Evolutionary conservation across 768 basidiomycete species (phyloP).

Genomic region (Lentinula lateritia): DNA sequence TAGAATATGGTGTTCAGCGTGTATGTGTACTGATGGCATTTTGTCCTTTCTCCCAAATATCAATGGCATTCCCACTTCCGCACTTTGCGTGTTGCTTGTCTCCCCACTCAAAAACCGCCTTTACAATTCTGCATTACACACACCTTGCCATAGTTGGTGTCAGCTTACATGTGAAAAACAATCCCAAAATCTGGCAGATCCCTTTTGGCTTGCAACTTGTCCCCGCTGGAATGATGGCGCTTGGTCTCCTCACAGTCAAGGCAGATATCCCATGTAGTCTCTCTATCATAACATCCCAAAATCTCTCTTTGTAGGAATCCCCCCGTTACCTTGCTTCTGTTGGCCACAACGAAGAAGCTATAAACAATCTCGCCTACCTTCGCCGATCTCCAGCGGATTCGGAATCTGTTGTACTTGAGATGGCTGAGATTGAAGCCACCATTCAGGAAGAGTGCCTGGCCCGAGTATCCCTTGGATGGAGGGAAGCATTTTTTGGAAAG

Average conservation of each 20-base stretch:
- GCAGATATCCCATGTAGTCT: conserved; percentile 15
- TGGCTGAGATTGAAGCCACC: conserved; percentile 57
- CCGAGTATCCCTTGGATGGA: conserved; percentile 41
- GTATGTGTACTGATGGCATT: no score
- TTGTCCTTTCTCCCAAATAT: no score
- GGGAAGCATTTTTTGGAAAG: conserved; percentile 49
- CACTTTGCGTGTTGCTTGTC: no score
- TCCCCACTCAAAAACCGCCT: no score
- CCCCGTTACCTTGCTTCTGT: conserved; percentile 51
- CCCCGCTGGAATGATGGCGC: conserved; percentile 63
- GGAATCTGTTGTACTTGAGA: conserved; percentile 30
- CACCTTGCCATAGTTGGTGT: conserved; percentile 70
- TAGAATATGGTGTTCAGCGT: no score
- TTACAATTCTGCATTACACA: no score
- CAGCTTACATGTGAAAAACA: conserved; percentile 42
- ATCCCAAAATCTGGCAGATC: conserved; percentile 61
- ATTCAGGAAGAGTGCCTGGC: conserved; percentile 51
- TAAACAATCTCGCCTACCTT: conserved; percentile 39
- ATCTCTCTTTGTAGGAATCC: conserved; percentile 30
- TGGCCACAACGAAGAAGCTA: conserved; percentile 32
- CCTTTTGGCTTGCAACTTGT: conserved; percentile 76
- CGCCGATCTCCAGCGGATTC: conserved; percentile 27
- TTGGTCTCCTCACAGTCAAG: conserved; percentile 66
- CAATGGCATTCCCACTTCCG: no score
- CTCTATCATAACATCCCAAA: not conserved